Evolutionary conservation across 805 yeast species (phyloP), one percentile per base, ranked within the genome.

Genomic region (Wickerhamomyces alni): DNA sequence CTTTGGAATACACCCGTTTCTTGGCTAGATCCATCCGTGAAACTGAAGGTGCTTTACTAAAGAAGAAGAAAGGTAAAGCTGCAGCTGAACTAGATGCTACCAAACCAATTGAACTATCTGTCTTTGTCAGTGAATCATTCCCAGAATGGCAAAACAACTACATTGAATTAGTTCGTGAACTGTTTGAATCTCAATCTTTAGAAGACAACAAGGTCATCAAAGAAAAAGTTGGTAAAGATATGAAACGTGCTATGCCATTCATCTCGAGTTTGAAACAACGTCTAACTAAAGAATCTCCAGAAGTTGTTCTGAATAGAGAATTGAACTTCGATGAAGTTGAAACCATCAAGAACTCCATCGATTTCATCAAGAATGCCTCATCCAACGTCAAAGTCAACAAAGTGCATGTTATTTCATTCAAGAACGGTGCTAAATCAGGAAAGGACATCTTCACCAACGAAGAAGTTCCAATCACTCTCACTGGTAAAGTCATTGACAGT

Each of bases 201-300:
- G 69, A 79, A 48, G 91, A 84, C 60, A 82, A 73, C 66, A 73
- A 72, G 55, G 67, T 66, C 42, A 68, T 84, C 52, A 82, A 74
- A 61, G 74, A 77, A 50, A 76, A 69, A 58, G 79, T 84, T 44
- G 86, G 86, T 49, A 82, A 80, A 62, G 98, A 93, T 56, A 86
- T 89, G 85, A 93, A 93, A 75, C 82, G 94, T 54, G 97, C 96
- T 44, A 93, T 93, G 98, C 98, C 98, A 43, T 91, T 89, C 63
- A 88, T 93, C 45, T 81, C 91, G 48, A 69, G 77, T 52, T 70
- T 93, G 62, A 89, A 93, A 65, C 86, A 82, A 59, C 80, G 95
- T 67, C 72, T 93, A 50, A 65, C 71, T 30, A 65, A 64, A 38
- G 94, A 85, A 58, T 64, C 80, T 24, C 80, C 96, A 16, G 77